phyloP scores from a whole-genome alignment of 306 rosid genomes.

The Mimosa bimucronata region DNA sequence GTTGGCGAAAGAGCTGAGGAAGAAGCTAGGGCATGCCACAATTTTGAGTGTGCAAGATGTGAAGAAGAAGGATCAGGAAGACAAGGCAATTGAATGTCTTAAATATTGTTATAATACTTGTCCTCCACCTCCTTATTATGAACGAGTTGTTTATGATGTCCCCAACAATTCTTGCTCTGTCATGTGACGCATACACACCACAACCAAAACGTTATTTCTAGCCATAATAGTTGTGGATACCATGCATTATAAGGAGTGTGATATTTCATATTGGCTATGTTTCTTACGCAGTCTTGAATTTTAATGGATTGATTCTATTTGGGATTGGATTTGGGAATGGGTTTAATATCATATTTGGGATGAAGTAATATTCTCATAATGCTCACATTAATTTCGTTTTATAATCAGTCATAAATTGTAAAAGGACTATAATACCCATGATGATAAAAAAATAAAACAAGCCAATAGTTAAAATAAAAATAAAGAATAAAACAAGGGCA shows the following conservation, averaged over 20 bases:
- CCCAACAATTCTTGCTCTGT: slow-evolving; percentile 10
- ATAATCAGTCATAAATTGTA: no score
- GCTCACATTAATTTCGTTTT: no score
- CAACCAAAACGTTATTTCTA: not conserved
- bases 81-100: not conserved
- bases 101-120: not conserved
- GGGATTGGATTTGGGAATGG: no score
- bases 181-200: not conserved
- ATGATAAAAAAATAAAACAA: no score
- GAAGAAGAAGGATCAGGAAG: not conserved
- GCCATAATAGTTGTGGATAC: not conserved
- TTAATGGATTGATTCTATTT: no score
- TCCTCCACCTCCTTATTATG: not conserved
- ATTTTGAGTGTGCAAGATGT: slow-evolving; percentile 23
- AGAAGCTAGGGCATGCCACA: slow-evolving; percentile 11
- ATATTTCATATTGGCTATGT: no score
- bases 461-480: no score
- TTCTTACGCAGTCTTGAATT: no score
- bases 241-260: not conserved
- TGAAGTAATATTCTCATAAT: no score
- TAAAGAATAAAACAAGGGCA: no score
- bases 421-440: no score
- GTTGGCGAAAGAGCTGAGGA: not conserved
- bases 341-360: no score
- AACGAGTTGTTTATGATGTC: not conserved